Conservation (phyloP, 73 alveolate genomes). For the Uronychia binucleata region DNA sequence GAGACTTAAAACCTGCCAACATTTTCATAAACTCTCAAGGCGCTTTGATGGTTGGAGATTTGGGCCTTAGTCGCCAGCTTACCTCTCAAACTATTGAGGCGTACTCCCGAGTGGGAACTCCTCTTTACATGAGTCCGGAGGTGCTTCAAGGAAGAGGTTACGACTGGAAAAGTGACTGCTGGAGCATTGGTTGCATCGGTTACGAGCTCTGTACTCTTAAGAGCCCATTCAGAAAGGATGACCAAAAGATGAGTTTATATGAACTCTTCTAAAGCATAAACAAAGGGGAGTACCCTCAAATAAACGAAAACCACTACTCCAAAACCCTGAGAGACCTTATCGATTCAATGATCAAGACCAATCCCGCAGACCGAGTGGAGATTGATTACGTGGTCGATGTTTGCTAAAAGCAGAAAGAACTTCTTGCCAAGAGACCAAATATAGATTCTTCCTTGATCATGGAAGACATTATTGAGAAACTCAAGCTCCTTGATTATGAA, state of each 20-base stretch:
- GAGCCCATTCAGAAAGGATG: slow-evolving; percentile 85
- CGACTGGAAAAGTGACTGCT: slow-evolving; percentile 96
- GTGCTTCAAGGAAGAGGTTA: slow-evolving; percentile 96
- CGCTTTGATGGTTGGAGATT: slow-evolving; percentile 92
- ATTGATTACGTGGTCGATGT: slow-evolving; percentile 70
- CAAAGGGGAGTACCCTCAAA: slow-evolving; percentile 76
- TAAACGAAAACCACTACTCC: slow-evolving; percentile 65
- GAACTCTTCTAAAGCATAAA: slow-evolving; percentile 91
- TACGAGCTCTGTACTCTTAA: slow-evolving; percentile 92
- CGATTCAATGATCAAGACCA: slow-evolving; percentile 80
- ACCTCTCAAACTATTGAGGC: slow-evolving; percentile 95
- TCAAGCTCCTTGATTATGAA: slow-evolving; percentile 87
- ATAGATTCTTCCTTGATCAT: slow-evolving; percentile 84
- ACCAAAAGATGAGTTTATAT: slow-evolving; percentile 90
- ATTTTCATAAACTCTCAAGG: slow-evolving; percentile 92
- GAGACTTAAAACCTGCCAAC: slow-evolving; percentile 99
- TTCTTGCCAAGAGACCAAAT: slow-evolving; percentile 50
- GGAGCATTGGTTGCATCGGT: slow-evolving; percentile 97
- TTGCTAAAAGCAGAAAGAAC: slow-evolving; percentile 65
- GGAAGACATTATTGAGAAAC: slow-evolving; percentile 95
- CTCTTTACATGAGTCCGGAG: slow-evolving; percentile 97
- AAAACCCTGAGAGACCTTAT: slow-evolving; percentile 72
- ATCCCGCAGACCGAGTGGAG: slow-evolving; percentile 92
- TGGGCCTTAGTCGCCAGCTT: slow-evolving; percentile 94
- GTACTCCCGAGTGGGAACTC: slow-evolving; percentile 97